A percentile compares a stretch with the other conserved stretches of the same genome.
phyloP scores from a whole-genome alignment of 2,329 filamentous ascomycete genomes.

The Didymella pomorum region DNA sequence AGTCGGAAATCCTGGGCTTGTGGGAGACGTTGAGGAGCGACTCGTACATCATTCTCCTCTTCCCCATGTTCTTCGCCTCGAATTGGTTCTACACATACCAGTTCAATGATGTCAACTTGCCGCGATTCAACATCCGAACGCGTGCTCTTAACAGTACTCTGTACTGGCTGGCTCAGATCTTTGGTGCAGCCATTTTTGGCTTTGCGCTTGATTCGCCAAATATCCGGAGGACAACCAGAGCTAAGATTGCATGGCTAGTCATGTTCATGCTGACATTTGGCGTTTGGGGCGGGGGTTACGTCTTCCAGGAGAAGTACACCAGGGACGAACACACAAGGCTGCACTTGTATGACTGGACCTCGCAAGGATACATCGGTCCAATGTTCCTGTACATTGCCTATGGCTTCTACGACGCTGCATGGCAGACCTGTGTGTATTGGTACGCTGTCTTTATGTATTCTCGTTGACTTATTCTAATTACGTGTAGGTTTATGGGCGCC shows the following conservation, averaged over 20 bases:
- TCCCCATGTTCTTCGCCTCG: background rate
- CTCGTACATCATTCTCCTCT: background rate
- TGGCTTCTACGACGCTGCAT: constrained; percentile 1
- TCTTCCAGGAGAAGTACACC: background rate
- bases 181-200: background rate
- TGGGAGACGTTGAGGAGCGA: background rate
- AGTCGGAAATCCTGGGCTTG: background rate
- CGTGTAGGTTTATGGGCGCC: background rate
- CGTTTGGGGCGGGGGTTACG: background rate
- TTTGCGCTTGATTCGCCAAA: background rate
- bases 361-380: background rate
- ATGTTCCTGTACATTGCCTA: constrained; percentile 2
- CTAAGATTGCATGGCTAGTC: background rate
- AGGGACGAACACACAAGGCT: background rate
- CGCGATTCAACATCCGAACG: background rate
- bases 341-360: constrained; percentile 1
- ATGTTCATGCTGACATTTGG: constrained; percentile 1
- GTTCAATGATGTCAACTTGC: background rate
- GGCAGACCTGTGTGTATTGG: constrained; percentile 1
- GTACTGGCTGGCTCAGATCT: background rate
- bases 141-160: background rate
- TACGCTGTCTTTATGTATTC: background rate
- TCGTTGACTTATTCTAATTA: background rate
- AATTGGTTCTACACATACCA: constrained; percentile 1
- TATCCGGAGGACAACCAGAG: background rate